Base-by-base conservation (phyloP, 139 green algal species). In the Chlorella sorokiniana region DNA sequence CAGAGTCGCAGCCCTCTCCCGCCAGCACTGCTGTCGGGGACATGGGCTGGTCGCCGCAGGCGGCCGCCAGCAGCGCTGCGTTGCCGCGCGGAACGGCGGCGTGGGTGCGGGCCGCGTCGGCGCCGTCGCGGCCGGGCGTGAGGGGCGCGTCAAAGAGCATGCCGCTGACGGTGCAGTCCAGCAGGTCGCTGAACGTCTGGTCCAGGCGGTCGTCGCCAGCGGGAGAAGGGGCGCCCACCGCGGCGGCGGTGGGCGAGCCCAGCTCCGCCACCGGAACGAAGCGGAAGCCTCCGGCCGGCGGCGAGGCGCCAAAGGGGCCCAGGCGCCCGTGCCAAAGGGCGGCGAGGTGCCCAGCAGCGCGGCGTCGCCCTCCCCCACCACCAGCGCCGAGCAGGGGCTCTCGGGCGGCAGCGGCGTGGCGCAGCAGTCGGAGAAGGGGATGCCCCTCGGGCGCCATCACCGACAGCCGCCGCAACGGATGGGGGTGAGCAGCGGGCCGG, bases 401-500 rank as follows among this genome's bases (percentile, higher is more conserved):
- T 59, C 35, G n/a, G n/a, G n/a, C 16, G 72, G 51, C 51, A 79
- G 72, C 6, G 72, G 72, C 14, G 72, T 79, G 51, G 23, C 72
- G 72, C 72, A 79, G 72, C 72, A 79, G 72, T 79, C 72, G 51
- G n/a, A 44, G 38, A 79, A 79, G 31, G 62, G 45, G 5, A 25
- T 63, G 33, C 29, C 76, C 76, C 41, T 69, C 44, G 0, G 79
- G 79, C 16, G 8, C 42, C 79, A 84, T 79, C 37, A 84, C 79
- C 18, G 44, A 70, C 70, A 84, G 79, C 45, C 44, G 63, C 56
- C 44, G 35, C 69, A 68, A 59, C 79, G 79, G 41, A 74, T 69
- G 65, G 79, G 79, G 0, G 79, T 84, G 44, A 84, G 79, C n/a
- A 84, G 70, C n/a, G 79, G 79, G n/a, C n/a, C n/a, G n/a, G n/a